Percentiles rank a stretch among this genome's conserved stretches.
Conservation (phyloP, 2,329 filamentous ascomycete genomes). For the Fusarium fracticaudum region DNA sequence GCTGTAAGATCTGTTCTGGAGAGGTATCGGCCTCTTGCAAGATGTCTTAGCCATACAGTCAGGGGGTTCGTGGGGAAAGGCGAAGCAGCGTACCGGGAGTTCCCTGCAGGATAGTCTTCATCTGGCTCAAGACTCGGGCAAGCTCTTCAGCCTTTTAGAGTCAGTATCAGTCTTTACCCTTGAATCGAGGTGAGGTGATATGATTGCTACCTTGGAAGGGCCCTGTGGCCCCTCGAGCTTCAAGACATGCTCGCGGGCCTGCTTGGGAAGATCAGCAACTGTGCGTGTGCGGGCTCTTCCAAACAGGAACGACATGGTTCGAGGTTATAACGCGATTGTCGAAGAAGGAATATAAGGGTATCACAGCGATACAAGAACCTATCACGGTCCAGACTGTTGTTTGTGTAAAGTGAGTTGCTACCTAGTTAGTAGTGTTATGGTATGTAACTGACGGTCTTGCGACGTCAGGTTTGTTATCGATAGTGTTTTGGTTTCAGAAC, state of each 20-base stretch:
- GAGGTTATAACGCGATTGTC: neutral
- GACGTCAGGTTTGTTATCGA: slow-evolving; percentile 36
- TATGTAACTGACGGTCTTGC: slow-evolving; percentile 4
- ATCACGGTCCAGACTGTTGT: neutral
- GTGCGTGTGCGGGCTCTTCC: slow-evolving; percentile 62
- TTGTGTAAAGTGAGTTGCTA: slow-evolving; percentile 4
- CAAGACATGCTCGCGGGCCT: slow-evolving; percentile 64
- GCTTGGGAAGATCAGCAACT: slow-evolving; percentile 63
- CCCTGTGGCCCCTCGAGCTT: slow-evolving; percentile 62
- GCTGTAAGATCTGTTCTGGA: slow-evolving; percentile 86
- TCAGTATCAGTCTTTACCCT: slow-evolving; percentile 1
- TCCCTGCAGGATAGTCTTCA: slow-evolving; percentile 93
- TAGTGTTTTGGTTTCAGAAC: slow-evolving; percentile 15
- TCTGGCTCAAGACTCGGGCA: slow-evolving; percentile 84
- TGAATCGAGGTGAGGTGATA: neutral
- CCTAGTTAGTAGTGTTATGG: neutral
- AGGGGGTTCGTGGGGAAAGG: neutral
- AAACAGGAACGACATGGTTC: slow-evolving; percentile 65
- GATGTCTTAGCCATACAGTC: slow-evolving; percentile 23
- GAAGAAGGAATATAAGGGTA: neutral
- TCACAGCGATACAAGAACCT: neutral
- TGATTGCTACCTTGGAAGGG: slow-evolving; percentile 55
- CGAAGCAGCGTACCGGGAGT: slow-evolving; percentile 74
- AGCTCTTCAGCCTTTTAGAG: slow-evolving; percentile 80
- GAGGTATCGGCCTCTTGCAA: slow-evolving; percentile 80